phyloP scores from a whole-genome alignment of 345 rosid genomes.

The Orychophragmus violaceus region DNA sequence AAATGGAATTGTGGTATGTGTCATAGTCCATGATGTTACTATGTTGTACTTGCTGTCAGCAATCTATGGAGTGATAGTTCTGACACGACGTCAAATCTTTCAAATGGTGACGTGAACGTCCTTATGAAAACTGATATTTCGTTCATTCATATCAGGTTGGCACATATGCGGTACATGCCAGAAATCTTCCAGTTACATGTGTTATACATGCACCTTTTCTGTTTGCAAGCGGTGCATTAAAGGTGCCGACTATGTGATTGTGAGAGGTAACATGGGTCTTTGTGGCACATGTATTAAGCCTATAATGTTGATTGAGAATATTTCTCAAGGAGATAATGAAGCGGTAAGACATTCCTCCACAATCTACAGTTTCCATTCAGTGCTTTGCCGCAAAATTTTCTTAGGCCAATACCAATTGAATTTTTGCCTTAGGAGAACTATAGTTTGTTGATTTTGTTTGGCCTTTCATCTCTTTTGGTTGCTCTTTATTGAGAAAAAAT shows the following conservation, averaged over 20 bases:
- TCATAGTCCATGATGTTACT: conserved; percentile 2
- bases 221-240: conserved; percentile 85
- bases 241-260: conserved; percentile 72
- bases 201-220: conserved; percentile 96
- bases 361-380: background rate
- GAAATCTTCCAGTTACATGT: conserved; percentile 74
- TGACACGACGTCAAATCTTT: background rate
- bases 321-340: conserved; percentile 44
- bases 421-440: background rate
- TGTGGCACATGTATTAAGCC: conserved; percentile 88
- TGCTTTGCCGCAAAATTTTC: background rate
- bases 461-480: conserved; percentile 4
- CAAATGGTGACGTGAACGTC: background rate
- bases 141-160: conserved; percentile 61
- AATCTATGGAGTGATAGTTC: background rate
- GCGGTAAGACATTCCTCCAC: conserved; percentile 40
- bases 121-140: background rate
- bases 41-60: background rate
- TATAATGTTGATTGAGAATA: conserved; percentile 78
- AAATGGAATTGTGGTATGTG: conserved; percentile 95
- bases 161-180: conserved; percentile 85
- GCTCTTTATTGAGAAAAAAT: background rate
- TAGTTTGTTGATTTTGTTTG: conserved; percentile 10
- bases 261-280: conserved; percentile 81
- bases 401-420: background rate